Evolutionary conservation across 139 green algal genomes (phyloP).

Genomic region (Ettlia oleoabundans): DNA sequence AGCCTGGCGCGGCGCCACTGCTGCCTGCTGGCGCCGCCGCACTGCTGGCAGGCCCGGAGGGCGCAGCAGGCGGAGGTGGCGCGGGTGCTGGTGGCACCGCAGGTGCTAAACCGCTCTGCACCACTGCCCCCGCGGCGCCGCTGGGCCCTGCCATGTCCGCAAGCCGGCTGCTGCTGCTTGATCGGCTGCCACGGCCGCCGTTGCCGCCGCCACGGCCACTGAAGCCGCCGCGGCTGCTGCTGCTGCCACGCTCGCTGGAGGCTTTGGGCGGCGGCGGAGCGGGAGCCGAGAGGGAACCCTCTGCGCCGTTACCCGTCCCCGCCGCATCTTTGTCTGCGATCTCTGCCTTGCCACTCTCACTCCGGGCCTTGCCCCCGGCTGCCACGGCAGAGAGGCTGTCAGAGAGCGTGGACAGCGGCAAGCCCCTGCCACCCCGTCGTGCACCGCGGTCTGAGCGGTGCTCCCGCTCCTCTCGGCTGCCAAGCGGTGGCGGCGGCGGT

Average conservation of each 20-base stretch:
- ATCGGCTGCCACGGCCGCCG: constrained; percentile 6
- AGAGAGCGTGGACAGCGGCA: constrained; percentile 1
- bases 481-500: constrained; percentile 22
- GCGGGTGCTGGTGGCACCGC: neutral
- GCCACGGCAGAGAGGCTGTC: constrained; percentile 30
- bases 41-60: neutral
- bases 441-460: constrained; percentile 13
- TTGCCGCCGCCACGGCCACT: neutral
- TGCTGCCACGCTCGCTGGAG: constrained; percentile 4
- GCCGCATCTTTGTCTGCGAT: constrained; percentile 1
- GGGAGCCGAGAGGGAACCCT: neutral
- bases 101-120: neutral
- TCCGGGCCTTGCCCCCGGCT: neutral
- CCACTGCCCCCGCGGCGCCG: neutral
- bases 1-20: no score
- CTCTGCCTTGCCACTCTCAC: neutral
- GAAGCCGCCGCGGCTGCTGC: neutral
- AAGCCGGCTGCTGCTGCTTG: constrained; percentile 14
- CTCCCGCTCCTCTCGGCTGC: neutral
- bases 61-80: neutral
- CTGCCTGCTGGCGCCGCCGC: constrained; percentile 38
- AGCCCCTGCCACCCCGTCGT: neutral
- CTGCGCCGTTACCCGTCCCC: neutral
- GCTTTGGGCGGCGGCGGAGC: neutral
- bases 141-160: neutral